phyloP scores from a whole-genome alignment of 2,329 filamentous ascomycete species.

The Parasarocladium wereldwijsianum region DNA sequence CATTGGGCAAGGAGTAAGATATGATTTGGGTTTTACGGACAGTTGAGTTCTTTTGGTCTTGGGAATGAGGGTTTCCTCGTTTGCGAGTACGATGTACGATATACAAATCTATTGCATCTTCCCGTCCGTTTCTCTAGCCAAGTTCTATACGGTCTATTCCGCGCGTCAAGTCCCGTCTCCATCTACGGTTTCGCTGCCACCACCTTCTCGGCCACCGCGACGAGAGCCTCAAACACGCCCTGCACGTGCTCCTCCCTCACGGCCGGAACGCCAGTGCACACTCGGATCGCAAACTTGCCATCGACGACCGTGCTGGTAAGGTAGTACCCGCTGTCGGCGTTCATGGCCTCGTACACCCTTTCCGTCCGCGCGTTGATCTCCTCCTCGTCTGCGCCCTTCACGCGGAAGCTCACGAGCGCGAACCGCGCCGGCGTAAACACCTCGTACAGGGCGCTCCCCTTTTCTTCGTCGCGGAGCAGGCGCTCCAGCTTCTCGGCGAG shows the following conservation, averaged over 20 bases:
- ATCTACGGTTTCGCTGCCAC: no score
- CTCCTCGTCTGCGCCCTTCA: slow-evolving; percentile 30
- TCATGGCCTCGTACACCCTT: slow-evolving; percentile 60
- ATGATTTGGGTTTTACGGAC: no score
- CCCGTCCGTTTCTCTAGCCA: no score
- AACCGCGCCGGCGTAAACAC: slow-evolving; percentile 64
- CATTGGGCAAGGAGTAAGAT: no score
- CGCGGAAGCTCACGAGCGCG: slow-evolving; percentile 61
- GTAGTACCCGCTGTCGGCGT: slow-evolving; percentile 63
- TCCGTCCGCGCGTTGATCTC: slow-evolving; percentile 55
- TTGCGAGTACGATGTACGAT: no score
- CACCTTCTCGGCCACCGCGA: slow-evolving; percentile 47
- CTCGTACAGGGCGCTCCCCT: slow-evolving; percentile 61
- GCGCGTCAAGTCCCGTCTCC: no score
- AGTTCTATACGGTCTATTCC: no score
- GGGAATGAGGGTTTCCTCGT: no score
- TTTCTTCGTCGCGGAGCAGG: no score
- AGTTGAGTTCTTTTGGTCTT: no score
- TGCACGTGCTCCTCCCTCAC: slow-evolving; percentile 59
- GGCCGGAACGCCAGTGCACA: slow-evolving; percentile 58
- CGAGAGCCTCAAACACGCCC: slow-evolving; percentile 61
- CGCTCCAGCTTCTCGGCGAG: slow-evolving; percentile 60
- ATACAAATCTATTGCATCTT: no score
- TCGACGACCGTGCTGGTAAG: slow-evolving; percentile 64
- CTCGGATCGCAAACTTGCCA: slow-evolving; percentile 62